Conservation (phyloP, 495 filamentous ascomycete species). For the Penicillium ucsense region DNA sequence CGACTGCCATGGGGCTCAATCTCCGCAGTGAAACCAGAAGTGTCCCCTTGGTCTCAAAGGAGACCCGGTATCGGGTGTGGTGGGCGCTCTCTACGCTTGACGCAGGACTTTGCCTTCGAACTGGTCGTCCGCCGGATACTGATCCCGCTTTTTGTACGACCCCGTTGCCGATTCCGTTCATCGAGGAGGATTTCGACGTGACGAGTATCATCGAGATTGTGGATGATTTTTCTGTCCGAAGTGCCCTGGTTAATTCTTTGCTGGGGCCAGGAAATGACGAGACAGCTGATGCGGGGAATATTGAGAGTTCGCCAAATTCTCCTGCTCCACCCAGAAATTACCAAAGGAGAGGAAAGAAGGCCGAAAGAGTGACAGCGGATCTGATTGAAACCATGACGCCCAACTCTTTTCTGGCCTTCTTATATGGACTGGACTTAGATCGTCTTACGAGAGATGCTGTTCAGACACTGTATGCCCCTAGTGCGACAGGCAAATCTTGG, state of each 20-base stretch:
- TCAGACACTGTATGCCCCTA: slow-evolving; percentile 14
- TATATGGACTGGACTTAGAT: slow-evolving; percentile 17
- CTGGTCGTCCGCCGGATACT: slow-evolving; percentile 48
- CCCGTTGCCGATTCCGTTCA: slow-evolving; percentile 41
- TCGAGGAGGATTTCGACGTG: slow-evolving; percentile 39
- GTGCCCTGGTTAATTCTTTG: slow-evolving; percentile 9
- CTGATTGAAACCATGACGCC: slow-evolving; percentile 5
- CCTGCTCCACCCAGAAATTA: not conserved
- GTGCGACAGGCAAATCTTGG: slow-evolving; percentile 11
- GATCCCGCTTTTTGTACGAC: slow-evolving; percentile 44
- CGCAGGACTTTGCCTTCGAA: slow-evolving; percentile 46
- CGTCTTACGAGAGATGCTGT: slow-evolving; percentile 15
- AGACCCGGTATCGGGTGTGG: slow-evolving; percentile 32
- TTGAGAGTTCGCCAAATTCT: not conserved
- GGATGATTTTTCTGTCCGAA: slow-evolving; percentile 18
- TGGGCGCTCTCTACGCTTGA: slow-evolving; percentile 54
- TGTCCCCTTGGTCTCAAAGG: slow-evolving; percentile 38
- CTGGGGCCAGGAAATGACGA: slow-evolving; percentile 5
- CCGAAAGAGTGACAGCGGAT: not conserved
- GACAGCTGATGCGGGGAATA: not conserved
- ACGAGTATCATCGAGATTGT: slow-evolving; percentile 22
- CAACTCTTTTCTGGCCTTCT: slow-evolving; percentile 13
- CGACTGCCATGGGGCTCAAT: slow-evolving; percentile 50
- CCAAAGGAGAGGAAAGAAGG: not conserved
- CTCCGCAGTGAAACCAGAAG: slow-evolving; percentile 45